These are phyloP conservation scores for Neonectria neomacrospora DNA, from an alignment of 2,329 filamentous ascomycete species.

Conservation along the genomic window DNA sequence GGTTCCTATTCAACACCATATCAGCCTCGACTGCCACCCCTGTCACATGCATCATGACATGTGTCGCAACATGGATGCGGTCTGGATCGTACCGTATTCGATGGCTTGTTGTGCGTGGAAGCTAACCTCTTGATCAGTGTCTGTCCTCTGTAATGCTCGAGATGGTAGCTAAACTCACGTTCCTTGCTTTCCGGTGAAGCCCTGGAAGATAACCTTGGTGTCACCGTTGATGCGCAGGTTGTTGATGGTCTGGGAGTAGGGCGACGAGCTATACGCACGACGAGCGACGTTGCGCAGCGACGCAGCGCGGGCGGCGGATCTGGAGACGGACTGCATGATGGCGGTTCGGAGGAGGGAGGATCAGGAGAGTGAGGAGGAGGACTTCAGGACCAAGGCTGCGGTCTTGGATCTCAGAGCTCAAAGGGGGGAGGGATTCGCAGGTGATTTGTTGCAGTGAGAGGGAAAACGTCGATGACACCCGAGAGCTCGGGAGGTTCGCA, in stretches of 20 bases:
- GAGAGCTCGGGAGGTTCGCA: slow-evolving; percentile 45
- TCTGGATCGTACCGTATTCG: slow-evolving; percentile 83
- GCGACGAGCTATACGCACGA: slow-evolving; percentile 80
- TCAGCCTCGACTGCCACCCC: slow-evolving; percentile 41
- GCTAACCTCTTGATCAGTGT: slow-evolving; percentile 58
- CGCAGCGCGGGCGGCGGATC: slow-evolving; percentile 74
- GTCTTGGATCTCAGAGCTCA: slow-evolving; percentile 23
- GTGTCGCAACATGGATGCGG: slow-evolving; percentile 37
- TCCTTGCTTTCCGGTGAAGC: slow-evolving; percentile 97
- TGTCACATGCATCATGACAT: slow-evolving; percentile 44
- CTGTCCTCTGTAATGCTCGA: neutral
- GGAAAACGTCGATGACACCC: slow-evolving; percentile 44
- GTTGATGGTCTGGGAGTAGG: slow-evolving; percentile 77
- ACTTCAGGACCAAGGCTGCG: slow-evolving; percentile 19
- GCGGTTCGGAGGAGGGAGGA: slow-evolving; percentile 26
- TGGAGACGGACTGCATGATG: slow-evolving; percentile 87
- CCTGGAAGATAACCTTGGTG: slow-evolving; percentile 96
- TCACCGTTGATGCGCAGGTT: slow-evolving; percentile 94
- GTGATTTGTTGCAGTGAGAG: slow-evolving; percentile 29
- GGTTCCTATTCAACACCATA: slow-evolving; percentile 70
- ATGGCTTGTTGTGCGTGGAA: slow-evolving; percentile 99
- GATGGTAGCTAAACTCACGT: slow-evolving; percentile 68
- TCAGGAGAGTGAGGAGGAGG: slow-evolving; percentile 20
- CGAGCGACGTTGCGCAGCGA: slow-evolving; percentile 72
- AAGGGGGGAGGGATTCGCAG: slow-evolving; percentile 16